Conservation (phyloP, 257 asterid genomes). For the Leonotis leonurus region DNA sequence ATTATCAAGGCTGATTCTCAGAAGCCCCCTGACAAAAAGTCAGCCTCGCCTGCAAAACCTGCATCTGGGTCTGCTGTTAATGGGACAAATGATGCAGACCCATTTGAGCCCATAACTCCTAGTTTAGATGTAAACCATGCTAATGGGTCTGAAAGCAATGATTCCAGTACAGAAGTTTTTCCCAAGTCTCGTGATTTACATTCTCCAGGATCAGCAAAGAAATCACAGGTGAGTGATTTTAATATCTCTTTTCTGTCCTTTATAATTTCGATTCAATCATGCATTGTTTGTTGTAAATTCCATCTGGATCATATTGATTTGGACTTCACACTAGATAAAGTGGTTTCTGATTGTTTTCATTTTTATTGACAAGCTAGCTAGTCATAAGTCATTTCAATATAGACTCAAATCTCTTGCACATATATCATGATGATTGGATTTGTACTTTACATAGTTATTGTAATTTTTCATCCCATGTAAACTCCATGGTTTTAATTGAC, state of each 20-base stretch:
- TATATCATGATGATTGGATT: neutral
- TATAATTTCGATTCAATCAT: neutral
- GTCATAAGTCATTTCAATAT: slow-evolving; percentile 1
- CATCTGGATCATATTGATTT: neutral
- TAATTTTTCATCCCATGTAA: neutral
- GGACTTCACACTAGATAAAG: too few species aligned
- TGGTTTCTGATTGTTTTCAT: too few species aligned
- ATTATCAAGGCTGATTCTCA: slow-evolving; percentile 40
- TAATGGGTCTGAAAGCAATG: slow-evolving; percentile 32
- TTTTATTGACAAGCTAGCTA: slow-evolving; percentile 1
- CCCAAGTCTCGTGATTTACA: slow-evolving; percentile 28
- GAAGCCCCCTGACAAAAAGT: slow-evolving; percentile 42
- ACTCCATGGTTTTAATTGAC: neutral
- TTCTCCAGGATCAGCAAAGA: slow-evolving; percentile 35
- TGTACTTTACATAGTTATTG: neutral
- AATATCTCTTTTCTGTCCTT: neutral
- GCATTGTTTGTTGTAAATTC: neutral
- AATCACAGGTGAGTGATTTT: slow-evolving; percentile 27
- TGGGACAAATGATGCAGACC: slow-evolving; percentile 27
- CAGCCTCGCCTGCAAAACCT: slow-evolving; percentile 35
- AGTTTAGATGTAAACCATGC: slow-evolving; percentile 22
- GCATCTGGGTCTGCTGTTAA: slow-evolving; percentile 36
- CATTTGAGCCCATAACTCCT: slow-evolving; percentile 28
- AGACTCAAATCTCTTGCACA: neutral
- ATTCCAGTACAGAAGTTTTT: slow-evolving; percentile 27